Evolutionary conservation across 1,284 basidiomycete species (phyloP).

Genomic region (Rhodotorula sp.): DNA sequence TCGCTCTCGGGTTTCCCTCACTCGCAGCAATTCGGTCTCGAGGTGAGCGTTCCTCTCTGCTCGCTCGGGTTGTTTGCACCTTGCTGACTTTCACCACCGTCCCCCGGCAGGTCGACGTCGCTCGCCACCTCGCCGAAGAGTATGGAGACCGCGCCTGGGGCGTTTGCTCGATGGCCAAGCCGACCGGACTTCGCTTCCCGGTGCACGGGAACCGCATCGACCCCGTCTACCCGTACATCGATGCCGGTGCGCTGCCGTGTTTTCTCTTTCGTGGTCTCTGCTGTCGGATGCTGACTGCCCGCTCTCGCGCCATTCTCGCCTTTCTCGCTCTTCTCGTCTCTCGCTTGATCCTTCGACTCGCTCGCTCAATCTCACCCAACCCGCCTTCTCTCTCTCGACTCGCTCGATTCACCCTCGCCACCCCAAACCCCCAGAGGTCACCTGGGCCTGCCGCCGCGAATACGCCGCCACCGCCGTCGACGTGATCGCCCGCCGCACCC

Average conservation of each 20-base stretch:
- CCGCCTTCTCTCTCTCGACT: no score
- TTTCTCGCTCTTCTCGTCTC: no score
- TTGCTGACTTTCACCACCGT: constrained; percentile 50
- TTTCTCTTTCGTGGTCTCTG: neutral
- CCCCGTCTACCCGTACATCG: constrained; percentile 80
- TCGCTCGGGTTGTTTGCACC: neutral
- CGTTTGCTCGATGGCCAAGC: constrained; percentile 75
- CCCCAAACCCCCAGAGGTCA: constrained; percentile 39
- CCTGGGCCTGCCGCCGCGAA: constrained; percentile 84
- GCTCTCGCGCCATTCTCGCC: no score
- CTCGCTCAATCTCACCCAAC: neutral
- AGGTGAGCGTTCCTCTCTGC: constrained; percentile 49
- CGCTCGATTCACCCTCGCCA: constrained; percentile 45
- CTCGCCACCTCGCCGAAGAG: constrained; percentile 85
- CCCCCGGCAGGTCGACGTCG: constrained; percentile 66
- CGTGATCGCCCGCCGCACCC: constrained; percentile 85
- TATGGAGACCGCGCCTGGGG: constrained; percentile 93
- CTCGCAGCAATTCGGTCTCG: constrained; percentile 56
- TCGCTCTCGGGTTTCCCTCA: no score
- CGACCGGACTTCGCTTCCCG: constrained; percentile 78
- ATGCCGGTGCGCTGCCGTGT: constrained; percentile 68
- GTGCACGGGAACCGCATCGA: constrained; percentile 76
- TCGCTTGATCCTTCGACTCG: no score
- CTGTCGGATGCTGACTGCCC: no score
- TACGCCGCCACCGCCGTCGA: constrained; percentile 88